Conservation (phyloP, 208 protist species). For the Wallacemonas sp. region DNA sequence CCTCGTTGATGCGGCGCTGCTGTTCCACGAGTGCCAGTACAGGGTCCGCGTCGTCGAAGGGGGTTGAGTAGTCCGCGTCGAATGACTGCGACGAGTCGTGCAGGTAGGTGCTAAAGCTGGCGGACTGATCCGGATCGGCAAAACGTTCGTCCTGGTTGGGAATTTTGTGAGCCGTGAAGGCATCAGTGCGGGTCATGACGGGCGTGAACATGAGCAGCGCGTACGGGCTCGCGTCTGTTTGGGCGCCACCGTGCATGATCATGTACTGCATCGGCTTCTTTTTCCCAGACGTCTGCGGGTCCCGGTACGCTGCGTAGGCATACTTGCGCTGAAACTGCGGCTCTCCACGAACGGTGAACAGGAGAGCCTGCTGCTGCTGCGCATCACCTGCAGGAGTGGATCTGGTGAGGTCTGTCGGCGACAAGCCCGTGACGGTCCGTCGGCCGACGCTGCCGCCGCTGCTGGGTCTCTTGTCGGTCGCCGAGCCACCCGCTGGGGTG, state of each 20-base stretch:
- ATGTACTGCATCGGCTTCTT: slow-evolving; percentile 58
- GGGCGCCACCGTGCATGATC: slow-evolving; percentile 78
- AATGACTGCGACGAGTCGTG: not conserved
- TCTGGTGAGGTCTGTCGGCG: not conserved
- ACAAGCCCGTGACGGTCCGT: not conserved
- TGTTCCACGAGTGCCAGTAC: slow-evolving; percentile 3
- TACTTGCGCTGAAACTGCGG: slow-evolving; percentile 84
- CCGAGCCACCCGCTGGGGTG: not conserved
- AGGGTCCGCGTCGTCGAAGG: slow-evolving; percentile 10
- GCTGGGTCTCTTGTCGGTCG: not conserved
- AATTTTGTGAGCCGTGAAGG: not conserved
- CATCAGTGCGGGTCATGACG: slow-evolving; percentile 24
- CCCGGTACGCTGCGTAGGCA: slow-evolving; percentile 47
- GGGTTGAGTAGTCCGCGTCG: slow-evolving; percentile 7
- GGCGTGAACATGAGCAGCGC: slow-evolving; percentile 78
- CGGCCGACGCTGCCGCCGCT: slow-evolving; percentile 1
- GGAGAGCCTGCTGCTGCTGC: slow-evolving; percentile 16
- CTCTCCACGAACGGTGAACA: slow-evolving; percentile 57
- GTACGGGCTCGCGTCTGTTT: slow-evolving; percentile 54
- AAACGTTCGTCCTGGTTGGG: not conserved
- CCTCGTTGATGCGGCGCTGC: slow-evolving; percentile 22
- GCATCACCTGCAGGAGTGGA: not conserved
- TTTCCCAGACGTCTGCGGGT: slow-evolving; percentile 21
- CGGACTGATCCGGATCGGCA: slow-evolving; percentile 11
- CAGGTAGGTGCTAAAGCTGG: slow-evolving; percentile 15